Conservation (phyloP, 2,329 filamentous ascomycete species). For the Colletotrichum cuscutae region DNA sequence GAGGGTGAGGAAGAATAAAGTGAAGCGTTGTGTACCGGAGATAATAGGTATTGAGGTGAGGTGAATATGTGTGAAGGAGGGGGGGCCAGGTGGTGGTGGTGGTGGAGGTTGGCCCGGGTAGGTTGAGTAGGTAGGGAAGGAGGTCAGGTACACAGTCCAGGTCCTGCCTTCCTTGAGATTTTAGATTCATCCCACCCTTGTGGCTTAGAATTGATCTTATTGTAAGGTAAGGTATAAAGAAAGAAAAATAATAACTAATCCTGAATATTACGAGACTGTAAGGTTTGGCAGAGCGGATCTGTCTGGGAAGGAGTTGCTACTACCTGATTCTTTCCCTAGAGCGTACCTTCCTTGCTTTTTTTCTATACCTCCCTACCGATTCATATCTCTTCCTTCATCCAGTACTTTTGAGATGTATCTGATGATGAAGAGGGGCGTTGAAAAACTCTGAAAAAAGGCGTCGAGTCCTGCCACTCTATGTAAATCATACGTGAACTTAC, state of each 20-base stretch:
- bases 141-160: not conserved
- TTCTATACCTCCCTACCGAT: not conserved
- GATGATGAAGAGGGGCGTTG: not conserved
- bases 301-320: not conserved
- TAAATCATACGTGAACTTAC: not conserved
- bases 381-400: not conserved
- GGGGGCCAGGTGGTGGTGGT: not conserved
- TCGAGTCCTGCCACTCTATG: not conserved
- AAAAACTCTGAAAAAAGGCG: not conserved
- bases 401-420: not conserved
- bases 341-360: conserved; percentile 7
- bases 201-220: not conserved
- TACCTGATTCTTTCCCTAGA: not conserved
- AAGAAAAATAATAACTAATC: not conserved
- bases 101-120: not conserved
- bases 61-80: not conserved
- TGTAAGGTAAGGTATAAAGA: not conserved
- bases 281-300: not conserved
- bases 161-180: not conserved
- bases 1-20: not conserved
- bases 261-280: not conserved
- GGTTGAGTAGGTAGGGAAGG: not conserved
- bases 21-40: not conserved
- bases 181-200: not conserved
- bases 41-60: not conserved